These are phyloP conservation scores for Neofusicoccum sp. DNA, from an alignment of 2,329 filamentous ascomycete species.

Conservation along the genomic window DNA sequence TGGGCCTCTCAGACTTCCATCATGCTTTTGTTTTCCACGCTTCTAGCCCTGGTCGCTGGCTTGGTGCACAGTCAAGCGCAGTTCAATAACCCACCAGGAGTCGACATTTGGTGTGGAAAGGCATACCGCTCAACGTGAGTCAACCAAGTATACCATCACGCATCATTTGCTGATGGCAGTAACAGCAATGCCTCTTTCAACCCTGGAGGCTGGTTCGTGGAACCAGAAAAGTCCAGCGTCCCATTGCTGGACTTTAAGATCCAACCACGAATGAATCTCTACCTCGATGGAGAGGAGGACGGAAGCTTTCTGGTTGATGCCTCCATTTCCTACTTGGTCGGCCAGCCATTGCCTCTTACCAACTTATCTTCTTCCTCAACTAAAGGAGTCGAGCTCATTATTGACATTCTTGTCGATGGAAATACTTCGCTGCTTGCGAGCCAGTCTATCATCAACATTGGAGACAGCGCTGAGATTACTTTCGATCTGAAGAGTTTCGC, in stretches of 20 bases:
- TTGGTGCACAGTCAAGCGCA: neutral
- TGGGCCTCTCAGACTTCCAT: neutral
- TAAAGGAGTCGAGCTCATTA: constrained; percentile 26
- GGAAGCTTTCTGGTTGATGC: constrained; percentile 56
- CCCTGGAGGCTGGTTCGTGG: constrained; percentile 48
- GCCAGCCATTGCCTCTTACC: constrained; percentile 33
- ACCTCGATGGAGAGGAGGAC: constrained; percentile 41
- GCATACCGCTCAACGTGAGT: constrained; percentile 43
- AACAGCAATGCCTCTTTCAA: constrained; percentile 46
- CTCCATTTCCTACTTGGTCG: constrained; percentile 55
- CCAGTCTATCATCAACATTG: constrained; percentile 35
- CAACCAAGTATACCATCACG: neutral
- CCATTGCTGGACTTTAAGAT: constrained; percentile 44
- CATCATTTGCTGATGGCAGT: neutral
- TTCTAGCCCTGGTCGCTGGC: neutral
- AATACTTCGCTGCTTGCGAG: constrained; percentile 26
- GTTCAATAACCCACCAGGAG: constrained; percentile 41
- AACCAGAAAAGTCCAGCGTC: constrained; percentile 36
- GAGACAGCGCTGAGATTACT: constrained; percentile 31
- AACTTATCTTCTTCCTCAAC: constrained; percentile 20
- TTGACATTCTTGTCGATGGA: constrained; percentile 26
- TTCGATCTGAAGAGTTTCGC: constrained; percentile 35
- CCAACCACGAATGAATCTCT: constrained; percentile 50
- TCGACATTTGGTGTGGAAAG: constrained; percentile 52
- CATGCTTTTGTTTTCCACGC: neutral